Conservation (phyloP, 2,329 filamentous ascomycete species). For the Truncatella angustata region DNA sequence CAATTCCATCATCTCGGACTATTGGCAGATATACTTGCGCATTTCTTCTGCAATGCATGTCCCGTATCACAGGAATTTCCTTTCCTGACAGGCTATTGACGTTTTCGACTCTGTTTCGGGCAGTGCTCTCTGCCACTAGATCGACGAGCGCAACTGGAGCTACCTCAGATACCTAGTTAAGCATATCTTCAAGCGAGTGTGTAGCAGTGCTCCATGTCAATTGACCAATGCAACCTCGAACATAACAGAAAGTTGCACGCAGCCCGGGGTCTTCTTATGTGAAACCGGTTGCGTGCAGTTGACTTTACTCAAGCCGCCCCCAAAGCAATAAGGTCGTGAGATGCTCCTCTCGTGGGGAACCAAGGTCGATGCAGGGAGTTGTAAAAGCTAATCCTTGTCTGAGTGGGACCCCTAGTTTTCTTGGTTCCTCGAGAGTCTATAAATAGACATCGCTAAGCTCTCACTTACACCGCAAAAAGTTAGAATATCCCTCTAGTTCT, state of each 20-base stretch:
- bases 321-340: not conserved
- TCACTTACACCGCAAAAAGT: not conserved
- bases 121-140: too few species aligned
- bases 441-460: not conserved
- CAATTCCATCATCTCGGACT: not conserved
- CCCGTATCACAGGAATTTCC: not conserved
- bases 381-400: not conserved
- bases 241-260: not conserved
- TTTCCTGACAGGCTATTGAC: not conserved
- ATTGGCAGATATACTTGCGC: not conserved
- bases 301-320: not conserved
- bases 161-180: not conserved
- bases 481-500: too few species aligned
- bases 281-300: not conserved
- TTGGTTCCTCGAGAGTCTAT: not conserved
- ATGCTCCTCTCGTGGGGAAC: not conserved
- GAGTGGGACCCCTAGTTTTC: not conserved
- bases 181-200: not conserved
- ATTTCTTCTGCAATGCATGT: slow-evolving; percentile 1
- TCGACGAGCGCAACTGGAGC: not conserved
- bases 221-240: not conserved
- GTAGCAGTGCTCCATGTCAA: not conserved
- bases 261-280: not conserved
- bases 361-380: not conserved
- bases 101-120: not conserved